Percentiles rank a stretch among this genome's conserved stretches.
Evolutionary conservation across 2,329 filamentous ascomycete genomes (phyloP).

Genomic region (Decorospora gaudefroyi): DNA sequence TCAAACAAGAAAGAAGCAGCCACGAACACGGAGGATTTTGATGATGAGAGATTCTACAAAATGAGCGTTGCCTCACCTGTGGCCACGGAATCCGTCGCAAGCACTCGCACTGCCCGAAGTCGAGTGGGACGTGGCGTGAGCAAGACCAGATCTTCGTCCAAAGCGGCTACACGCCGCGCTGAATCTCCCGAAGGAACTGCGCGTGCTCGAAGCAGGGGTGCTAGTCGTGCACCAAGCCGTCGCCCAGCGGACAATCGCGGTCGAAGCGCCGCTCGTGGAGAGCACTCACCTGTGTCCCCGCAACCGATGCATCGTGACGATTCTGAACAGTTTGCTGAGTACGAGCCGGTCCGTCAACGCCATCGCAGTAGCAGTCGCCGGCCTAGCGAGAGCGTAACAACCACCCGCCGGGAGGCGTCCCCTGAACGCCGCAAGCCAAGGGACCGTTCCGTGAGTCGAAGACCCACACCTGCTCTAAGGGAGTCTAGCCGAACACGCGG

Average conservation of each 20-base stretch:
- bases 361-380: conserved; percentile 59
- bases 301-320: conserved; percentile 70
- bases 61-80: conserved; percentile 43
- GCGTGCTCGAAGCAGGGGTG: conserved; percentile 35
- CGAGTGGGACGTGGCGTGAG: conserved; percentile 39
- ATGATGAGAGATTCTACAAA: conserved; percentile 56
- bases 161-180: conserved; percentile 34
- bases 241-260: conserved; percentile 41
- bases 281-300: conserved; percentile 79
- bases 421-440: conserved; percentile 49
- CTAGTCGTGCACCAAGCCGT: conserved; percentile 46
- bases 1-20: conserved; percentile 49
- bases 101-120: conserved; percentile 44
- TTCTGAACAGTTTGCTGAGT: conserved; percentile 63
- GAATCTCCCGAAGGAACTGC: conserved; percentile 44
- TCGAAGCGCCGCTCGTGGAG: conserved; percentile 41
- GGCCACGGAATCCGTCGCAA: conserved; percentile 45
- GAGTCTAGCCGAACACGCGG: conserved; percentile 43
- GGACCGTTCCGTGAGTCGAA: conserved; percentile 47
- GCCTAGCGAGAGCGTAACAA: conserved; percentile 52
- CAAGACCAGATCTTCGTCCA: conserved; percentile 47
- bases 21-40: conserved; percentile 52
- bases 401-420: conserved; percentile 52
- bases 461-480: conserved; percentile 32
- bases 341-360: conserved; percentile 60